phyloP scores from a whole-genome alignment of 305 asterid genomes.

The Withania somnifera region DNA sequence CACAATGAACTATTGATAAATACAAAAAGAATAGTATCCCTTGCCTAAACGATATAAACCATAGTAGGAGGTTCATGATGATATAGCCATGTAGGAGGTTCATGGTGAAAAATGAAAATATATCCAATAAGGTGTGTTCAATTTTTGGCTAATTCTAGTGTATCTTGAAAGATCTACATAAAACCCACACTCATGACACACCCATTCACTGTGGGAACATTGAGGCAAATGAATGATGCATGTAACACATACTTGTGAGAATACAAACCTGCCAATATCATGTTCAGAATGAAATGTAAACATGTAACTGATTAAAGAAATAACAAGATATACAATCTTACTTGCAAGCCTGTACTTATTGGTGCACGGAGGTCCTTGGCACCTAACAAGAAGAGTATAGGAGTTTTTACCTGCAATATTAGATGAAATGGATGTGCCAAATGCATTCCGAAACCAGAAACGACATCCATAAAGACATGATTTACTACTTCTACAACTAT shows the following conservation, averaged over 20 bases:
- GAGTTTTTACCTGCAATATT: slow-evolving; percentile 46
- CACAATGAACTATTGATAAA: neutral
- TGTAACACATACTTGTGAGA: neutral
- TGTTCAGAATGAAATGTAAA: neutral
- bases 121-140: neutral
- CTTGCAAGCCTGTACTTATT: slow-evolving; percentile 48
- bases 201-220: neutral
- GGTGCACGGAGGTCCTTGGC: slow-evolving; percentile 67
- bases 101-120: too few species aligned
- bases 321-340: slow-evolving; percentile 13
- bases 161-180: neutral
- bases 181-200: neutral
- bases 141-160: neutral
- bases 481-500: too few species aligned
- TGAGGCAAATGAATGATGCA: neutral
- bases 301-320: neutral
- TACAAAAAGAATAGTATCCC: neutral
- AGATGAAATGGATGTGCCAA: neutral
- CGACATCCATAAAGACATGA: neutral
- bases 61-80: too few species aligned
- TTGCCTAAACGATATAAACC: too few species aligned
- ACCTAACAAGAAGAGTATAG: slow-evolving; percentile 46
- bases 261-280: neutral
- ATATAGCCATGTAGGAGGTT: too few species aligned
- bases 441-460: neutral